Evolutionary conservation across 2,329 filamentous ascomycete genomes (phyloP).

Genomic region (Purpureocillium lavendulum): DNA sequence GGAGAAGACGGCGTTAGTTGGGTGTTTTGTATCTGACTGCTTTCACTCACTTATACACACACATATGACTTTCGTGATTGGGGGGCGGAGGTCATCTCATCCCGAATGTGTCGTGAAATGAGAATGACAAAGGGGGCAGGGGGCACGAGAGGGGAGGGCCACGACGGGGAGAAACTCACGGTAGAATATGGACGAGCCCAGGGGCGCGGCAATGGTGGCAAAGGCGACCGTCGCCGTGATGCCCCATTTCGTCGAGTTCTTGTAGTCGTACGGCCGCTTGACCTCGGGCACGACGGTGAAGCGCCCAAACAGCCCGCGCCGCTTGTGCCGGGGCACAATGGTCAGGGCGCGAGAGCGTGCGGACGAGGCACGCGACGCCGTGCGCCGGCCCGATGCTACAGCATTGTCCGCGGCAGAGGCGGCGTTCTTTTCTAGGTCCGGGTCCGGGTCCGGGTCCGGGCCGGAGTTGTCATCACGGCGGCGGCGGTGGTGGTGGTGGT

Average conservation of each 20-base stretch:
- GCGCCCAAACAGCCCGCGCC: conserved; percentile 65
- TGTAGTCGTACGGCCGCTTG: conserved; percentile 65
- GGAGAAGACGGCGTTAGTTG: no score
- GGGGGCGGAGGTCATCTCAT: neutral
- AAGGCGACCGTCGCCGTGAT: conserved; percentile 72
- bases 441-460: no score
- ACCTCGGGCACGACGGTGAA: conserved; percentile 73
- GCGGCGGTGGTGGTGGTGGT: no score
- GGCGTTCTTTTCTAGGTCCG: neutral
- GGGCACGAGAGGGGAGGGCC: neutral
- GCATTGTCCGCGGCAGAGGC: neutral
- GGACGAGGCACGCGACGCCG: conserved; percentile 27
- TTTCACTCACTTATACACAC: no score
- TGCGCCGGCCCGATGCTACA: conserved; percentile 5
- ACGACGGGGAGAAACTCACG: conserved; percentile 41
- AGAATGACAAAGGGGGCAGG: neutral
- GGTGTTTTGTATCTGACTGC: no score
- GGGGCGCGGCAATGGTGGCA: conserved; percentile 68
- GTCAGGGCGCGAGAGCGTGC: conserved; percentile 24
- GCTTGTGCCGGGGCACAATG: conserved; percentile 36
- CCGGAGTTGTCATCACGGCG: no score
- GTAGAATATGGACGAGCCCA: conserved; percentile 79
- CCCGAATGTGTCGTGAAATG: neutral
- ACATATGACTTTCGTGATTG: no score
- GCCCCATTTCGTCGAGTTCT: conserved; percentile 69